Base-by-base conservation (phyloP, 163 green algal genomes). In the Scenedesmus sp. region DNA sequence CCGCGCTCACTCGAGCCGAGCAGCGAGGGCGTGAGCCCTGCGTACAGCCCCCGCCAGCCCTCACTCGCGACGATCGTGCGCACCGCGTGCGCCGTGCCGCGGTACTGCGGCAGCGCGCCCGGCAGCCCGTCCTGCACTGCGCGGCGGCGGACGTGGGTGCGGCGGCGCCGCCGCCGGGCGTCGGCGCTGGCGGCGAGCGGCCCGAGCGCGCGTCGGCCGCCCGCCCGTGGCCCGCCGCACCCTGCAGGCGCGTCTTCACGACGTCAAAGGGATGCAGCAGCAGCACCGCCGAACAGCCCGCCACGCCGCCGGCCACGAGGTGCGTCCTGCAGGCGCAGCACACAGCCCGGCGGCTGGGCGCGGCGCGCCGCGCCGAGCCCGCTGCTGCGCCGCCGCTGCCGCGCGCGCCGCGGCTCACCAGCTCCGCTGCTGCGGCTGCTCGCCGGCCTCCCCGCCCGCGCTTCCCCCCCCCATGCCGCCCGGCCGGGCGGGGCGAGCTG, bases 201-300 rank as follows among this genome's bases (percentile, higher is more conserved):
- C n/a, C n/a, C n/a, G n/a, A n/a, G n/a, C n/a, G n/a, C n/a, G n/a
- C n/a, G n/a, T n/a, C n/a, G n/a, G n/a, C n/a, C n/a, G n/a, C n/a
- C n/a, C n/a, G n/a, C n/a, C n/a, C n/a, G n/a, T n/a, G n/a, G n/a
- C n/a, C n/a, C n/a, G n/a, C n/a, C 64, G 18, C 39, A 92, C 86
- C 90, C 85, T 97, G 93, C 70, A 97, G 70, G 14, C 93, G 83
- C 0, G 93, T 97, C 72, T 97, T 97, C 11, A 97, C 83, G 3
- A 97, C 91, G 74, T 97, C 93, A 78, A 97, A 91, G 1, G 93
- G 93, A 36, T 97, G 93, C 53, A 97, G 78, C 17, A 88, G 64
- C 1, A 96, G 69, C 13, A 92, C 86, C 9, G 91, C 89, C 3
- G 83, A 77, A 11, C 89, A 80, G 34, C 93, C 93, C 28, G 93